These are phyloP conservation scores for Aegilops bicornis DNA, from an alignment of 176 grass and related monocot genomes.

Conservation along the genomic window DNA sequence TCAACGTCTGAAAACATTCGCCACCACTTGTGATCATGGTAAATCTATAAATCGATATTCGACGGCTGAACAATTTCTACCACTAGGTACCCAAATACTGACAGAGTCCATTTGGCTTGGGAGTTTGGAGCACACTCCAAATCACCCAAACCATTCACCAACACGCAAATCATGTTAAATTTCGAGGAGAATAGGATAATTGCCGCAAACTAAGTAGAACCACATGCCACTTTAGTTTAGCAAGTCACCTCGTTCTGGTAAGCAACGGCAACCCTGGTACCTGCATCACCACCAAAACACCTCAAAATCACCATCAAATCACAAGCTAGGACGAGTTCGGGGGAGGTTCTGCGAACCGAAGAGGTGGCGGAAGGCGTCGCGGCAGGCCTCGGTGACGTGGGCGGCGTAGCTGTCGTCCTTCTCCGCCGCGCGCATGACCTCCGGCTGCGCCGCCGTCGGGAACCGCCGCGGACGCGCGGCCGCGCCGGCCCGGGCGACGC, in stretches of 20 bases:
- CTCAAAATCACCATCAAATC: not conserved
- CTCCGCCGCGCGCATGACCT: conserved; percentile 97
- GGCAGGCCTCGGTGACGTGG: conserved; percentile 93
- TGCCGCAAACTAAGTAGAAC: not conserved
- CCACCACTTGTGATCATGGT: not conserved
- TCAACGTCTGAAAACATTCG: not conserved
- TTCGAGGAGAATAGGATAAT: not conserved
- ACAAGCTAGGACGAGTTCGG: not conserved
- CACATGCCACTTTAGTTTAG: conserved; percentile 6
- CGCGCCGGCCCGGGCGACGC: not conserved
- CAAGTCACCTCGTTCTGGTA: conserved; percentile 88
- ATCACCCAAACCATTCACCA: not conserved
- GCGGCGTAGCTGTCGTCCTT: conserved; percentile 94
- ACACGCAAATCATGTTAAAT: not conserved
- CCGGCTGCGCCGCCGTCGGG: conserved; percentile 76
- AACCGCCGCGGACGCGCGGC: conserved; percentile 44
- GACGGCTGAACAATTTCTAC: not conserved
- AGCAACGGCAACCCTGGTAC: conserved; percentile 72
- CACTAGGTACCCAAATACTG: not conserved
- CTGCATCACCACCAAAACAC: conserved; percentile 44
- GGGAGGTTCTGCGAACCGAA: conserved; percentile 48
- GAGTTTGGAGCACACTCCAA: not conserved
- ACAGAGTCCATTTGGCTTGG: not conserved
- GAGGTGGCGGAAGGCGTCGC: conserved; percentile 85
- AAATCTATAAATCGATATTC: not conserved